A percentile compares a stretch with the other conserved stretches of the same genome.
Evolutionary conservation across 345 rosid genomes (phyloP).

Genomic region (Kandelia obovata): DNA sequence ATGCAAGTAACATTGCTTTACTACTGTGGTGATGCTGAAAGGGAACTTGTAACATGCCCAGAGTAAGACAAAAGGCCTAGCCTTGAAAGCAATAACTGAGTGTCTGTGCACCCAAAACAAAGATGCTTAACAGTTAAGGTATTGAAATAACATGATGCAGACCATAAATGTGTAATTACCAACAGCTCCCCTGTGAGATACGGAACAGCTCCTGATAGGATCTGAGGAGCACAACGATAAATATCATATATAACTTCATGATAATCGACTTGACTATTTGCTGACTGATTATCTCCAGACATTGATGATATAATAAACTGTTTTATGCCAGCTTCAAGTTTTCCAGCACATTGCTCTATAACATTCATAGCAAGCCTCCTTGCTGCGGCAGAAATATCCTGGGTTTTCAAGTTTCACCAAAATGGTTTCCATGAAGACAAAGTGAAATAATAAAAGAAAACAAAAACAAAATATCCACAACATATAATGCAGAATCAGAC

Average conservation of each 20-base stretch:
- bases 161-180: constrained; percentile 46
- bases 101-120: not conserved
- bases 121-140: not conserved
- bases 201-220: constrained; percentile 76
- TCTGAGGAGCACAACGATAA: constrained; percentile 79
- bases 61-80: not conserved
- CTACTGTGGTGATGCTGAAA: no score
- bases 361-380: constrained; percentile 91
- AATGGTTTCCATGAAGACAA: constrained; percentile 21
- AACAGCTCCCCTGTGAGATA: constrained; percentile 91
- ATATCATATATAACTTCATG: constrained; percentile 88
- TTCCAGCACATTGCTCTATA: constrained; percentile 72
- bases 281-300: constrained; percentile 68
- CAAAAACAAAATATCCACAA: not conserved
- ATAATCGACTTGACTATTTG: constrained; percentile 60
- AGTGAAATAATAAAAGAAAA: constrained; percentile 5
- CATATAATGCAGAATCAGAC: not conserved
- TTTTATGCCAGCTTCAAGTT: constrained; percentile 85
- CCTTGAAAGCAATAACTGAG: not conserved
- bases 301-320: constrained; percentile 81
- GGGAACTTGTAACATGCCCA: not conserved
- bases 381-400: constrained; percentile 65
- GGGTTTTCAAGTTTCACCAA: constrained; percentile 27
- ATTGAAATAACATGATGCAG: constrained; percentile 8
- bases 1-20: not conserved